These are phyloP conservation scores for Collybiopsis luxurians DNA, from an alignment of 768 basidiomycete species.

Conservation along the genomic window DNA sequence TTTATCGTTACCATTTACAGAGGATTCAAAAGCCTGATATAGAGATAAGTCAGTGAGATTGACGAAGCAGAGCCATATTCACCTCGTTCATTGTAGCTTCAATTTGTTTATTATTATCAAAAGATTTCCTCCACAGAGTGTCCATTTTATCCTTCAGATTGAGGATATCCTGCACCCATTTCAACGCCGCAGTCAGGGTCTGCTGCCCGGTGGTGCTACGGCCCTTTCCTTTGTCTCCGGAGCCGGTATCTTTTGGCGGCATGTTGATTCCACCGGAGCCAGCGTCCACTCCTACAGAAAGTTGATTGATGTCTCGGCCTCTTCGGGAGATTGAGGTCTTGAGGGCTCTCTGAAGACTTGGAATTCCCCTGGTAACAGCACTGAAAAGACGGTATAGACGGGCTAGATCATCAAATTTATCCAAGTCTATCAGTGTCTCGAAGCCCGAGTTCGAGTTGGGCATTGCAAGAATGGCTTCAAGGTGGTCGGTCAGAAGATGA, in stretches of 20 bases:
- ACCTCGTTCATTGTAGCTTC: constrained; percentile 88
- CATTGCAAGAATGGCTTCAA: constrained; percentile 73
- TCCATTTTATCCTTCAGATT: constrained; percentile 93
- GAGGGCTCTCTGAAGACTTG: constrained; percentile 60
- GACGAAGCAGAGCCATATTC: constrained; percentile 15
- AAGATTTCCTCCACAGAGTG: constrained; percentile 64
- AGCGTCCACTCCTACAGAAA: constrained; percentile 41
- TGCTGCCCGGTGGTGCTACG: constrained; percentile 39
- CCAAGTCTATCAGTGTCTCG: constrained; percentile 80
- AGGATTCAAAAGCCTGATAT: constrained; percentile 85
- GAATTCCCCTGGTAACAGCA: constrained; percentile 64
- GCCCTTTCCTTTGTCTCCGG: constrained; percentile 44
- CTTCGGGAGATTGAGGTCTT: constrained; percentile 69
- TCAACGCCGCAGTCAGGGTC: constrained; percentile 62
- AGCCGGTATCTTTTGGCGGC: not conserved
- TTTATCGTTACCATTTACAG: constrained; percentile 85
- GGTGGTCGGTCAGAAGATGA: constrained; percentile 73
- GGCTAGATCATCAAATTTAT: constrained; percentile 72
- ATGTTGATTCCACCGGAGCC: constrained; percentile 26
- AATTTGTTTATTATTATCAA: constrained; percentile 69
- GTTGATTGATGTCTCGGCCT: constrained; percentile 78
- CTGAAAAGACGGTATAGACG: constrained; percentile 77
- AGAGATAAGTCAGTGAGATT: not conserved
- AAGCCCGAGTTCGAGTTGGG: constrained; percentile 71
- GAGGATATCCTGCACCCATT: constrained; percentile 92